Evolutionary conservation across 2,329 filamentous ascomycete species (phyloP).

Genomic region (Ilyonectria destructans): DNA sequence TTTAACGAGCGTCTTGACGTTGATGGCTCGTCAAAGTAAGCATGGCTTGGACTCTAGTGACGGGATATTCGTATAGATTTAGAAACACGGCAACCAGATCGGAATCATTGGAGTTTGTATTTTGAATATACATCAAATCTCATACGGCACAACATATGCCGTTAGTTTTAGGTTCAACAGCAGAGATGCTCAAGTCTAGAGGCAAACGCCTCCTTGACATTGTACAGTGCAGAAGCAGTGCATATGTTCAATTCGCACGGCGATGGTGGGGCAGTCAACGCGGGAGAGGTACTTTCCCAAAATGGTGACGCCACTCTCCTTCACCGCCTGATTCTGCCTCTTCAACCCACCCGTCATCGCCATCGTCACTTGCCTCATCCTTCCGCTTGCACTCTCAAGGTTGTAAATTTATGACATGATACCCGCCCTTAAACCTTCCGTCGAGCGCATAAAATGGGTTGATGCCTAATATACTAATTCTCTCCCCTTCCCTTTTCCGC

Average conservation of each 20-base stretch:
- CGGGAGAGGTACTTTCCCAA: conserved; percentile 30
- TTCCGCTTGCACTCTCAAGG: conserved; percentile 18
- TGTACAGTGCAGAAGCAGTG: conserved; percentile 20
- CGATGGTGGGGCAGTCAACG: conserved; percentile 15
- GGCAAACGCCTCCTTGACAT: too few relatives aligned
- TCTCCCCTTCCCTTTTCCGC: neutral
- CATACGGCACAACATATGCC: neutral
- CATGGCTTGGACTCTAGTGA: neutral
- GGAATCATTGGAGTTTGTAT: neutral
- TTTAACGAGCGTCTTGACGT: conserved; percentile 42
- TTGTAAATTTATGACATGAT: conserved; percentile 39
- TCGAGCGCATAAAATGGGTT: conserved; percentile 35
- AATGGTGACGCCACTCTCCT: conserved; percentile 10
- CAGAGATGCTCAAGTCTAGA: neutral
- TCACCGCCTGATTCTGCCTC: conserved; percentile 48
- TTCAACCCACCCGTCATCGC: conserved; percentile 22
- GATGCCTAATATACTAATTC: conserved; percentile 25
- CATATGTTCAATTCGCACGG: conserved; percentile 24
- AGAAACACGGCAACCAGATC: neutral
- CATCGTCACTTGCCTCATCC: conserved; percentile 16
- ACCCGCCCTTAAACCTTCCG: conserved; percentile 37
- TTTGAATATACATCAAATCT: neutral
- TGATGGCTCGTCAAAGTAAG: conserved; percentile 9
- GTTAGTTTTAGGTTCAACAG: neutral
- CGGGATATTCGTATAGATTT: neutral